Conservation (phyloP, 2,329 filamentous ascomycete genomes). For the Pseudocercospora eumusae region DNA sequence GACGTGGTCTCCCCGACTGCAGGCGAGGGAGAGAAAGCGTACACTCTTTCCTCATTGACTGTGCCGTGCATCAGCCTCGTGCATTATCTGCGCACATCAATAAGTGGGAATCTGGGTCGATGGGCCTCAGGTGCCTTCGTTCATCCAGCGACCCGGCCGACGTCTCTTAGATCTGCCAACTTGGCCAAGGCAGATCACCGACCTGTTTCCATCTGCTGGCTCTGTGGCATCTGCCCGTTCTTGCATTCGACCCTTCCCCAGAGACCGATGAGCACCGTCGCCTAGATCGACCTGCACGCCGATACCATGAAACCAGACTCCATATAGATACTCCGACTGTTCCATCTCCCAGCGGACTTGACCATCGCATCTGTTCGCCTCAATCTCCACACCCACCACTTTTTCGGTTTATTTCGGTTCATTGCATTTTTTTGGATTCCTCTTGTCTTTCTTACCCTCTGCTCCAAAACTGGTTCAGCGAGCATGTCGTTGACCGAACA, state of each 20-base stretch:
- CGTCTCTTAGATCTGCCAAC: slow-evolving; percentile 9
- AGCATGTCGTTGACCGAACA: slow-evolving; percentile 18
- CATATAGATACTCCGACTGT: slow-evolving; percentile 29
- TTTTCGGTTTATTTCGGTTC: slow-evolving; percentile 19
- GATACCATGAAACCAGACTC: slow-evolving; percentile 18
- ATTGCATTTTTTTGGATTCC: slow-evolving; percentile 11
- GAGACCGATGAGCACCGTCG: slow-evolving; percentile 11
- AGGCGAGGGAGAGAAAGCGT: slow-evolving; percentile 12
- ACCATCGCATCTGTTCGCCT: slow-evolving; percentile 20
- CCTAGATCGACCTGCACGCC: slow-evolving; percentile 13
- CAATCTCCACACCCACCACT: slow-evolving; percentile 24
- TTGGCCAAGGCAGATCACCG: slow-evolving; percentile 14
- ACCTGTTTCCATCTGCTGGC: too few relatives aligned
- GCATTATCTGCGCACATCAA: slow-evolving; percentile 18
- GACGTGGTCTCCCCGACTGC: slow-evolving; percentile 21
- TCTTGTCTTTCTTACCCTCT: slow-evolving; percentile 13
- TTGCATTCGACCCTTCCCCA: slow-evolving; percentile 11
- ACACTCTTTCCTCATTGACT: slow-evolving; percentile 20
- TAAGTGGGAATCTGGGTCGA: slow-evolving; percentile 22
- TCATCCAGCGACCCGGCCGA: slow-evolving; percentile 18
- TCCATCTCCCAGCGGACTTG: slow-evolving; percentile 19
- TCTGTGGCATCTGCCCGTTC: slow-evolving; percentile 11
- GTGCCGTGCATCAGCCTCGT: slow-evolving; percentile 12
- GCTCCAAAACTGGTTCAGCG: slow-evolving; percentile 15
- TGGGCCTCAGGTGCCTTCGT: slow-evolving; percentile 22